phyloP scores from a whole-genome alignment of 306 rosid species.

The Vicia villosa region DNA sequence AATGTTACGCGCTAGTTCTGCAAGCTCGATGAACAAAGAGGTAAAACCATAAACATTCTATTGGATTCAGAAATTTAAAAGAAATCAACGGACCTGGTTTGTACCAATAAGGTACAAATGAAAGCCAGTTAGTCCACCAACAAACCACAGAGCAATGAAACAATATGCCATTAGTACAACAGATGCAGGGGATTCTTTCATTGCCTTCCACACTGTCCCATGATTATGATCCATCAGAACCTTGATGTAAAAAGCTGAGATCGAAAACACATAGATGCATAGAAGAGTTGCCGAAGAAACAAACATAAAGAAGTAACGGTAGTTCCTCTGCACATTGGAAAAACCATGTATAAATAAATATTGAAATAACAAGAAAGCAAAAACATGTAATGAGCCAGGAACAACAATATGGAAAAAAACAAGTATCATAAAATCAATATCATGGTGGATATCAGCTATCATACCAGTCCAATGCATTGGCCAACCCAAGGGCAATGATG shows the following conservation, averaged over 20 bases:
- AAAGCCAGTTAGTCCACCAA: constrained; percentile 95
- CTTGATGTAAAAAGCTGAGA: constrained; percentile 86
- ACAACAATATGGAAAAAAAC: constrained; percentile 18
- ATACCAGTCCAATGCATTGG: constrained; percentile 96
- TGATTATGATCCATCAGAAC: constrained; percentile 66
- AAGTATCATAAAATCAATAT: constrained; percentile 1
- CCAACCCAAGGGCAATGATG: constrained; percentile 99
- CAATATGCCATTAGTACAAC: constrained; percentile 79
- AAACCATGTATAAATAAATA: constrained; percentile 30
- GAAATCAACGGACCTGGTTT: constrained; percentile 71
- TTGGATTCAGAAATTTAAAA: constrained; percentile 37
- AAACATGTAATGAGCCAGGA: constrained; percentile 33
- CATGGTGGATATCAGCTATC: constrained; percentile 27
- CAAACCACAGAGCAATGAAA: constrained; percentile 88
- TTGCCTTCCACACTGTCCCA: constrained; percentile 86
- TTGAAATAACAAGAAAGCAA: constrained; percentile 23
- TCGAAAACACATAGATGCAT: constrained; percentile 78
- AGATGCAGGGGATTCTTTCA: constrained; percentile 87
- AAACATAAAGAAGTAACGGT: constrained; percentile 85
- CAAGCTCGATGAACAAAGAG: constrained; percentile 10
- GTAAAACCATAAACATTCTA: constrained; percentile 22
- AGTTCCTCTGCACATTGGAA: constrained; percentile 74
- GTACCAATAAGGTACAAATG: constrained; percentile 87
- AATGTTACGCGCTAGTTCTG: constrained; percentile 1
- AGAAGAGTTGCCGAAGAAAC: constrained; percentile 91